A percentile compares a stretch with the other conserved stretches of the same genome.
Conservation (phyloP, 257 asterid genomes). For the Gynochthodes officinalis region DNA sequence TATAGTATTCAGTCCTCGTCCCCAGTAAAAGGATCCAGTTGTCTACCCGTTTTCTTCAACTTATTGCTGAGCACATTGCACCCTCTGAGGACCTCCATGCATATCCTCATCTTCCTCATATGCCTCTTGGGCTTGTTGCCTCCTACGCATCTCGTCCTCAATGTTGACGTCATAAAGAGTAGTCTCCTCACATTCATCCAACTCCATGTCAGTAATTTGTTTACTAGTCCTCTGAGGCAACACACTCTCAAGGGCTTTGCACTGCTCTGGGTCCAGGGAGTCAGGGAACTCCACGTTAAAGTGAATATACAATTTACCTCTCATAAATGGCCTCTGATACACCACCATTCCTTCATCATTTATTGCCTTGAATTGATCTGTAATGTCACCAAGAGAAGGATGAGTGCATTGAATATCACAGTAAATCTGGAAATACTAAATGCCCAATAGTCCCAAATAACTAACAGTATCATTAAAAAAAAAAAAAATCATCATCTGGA, state of each 20-base stretch:
- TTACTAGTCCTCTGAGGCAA: conserved; percentile 36
- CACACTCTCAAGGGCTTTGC: conserved; percentile 52
- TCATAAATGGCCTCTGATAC: conserved; percentile 80
- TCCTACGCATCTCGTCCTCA: conserved; percentile 54
- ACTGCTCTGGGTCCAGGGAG: conserved; percentile 49
- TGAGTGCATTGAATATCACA: not conserved
- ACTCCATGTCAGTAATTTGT: conserved; percentile 38
- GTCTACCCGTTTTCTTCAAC: not conserved
- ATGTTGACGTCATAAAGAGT: conserved; percentile 49
- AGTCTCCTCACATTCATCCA: conserved; percentile 58
- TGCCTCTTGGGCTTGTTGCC: conserved; percentile 51
- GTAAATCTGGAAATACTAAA: not conserved
- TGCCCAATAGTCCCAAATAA: not conserved
- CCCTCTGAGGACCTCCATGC: conserved; percentile 54
- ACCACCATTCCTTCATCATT: conserved; percentile 95
- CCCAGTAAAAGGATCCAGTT: not conserved
- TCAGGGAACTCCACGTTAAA: conserved; percentile 80
- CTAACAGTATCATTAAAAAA: no score
- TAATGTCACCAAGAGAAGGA: not conserved
- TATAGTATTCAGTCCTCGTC: not conserved
- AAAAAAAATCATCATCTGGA: not conserved
- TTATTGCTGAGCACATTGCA: conserved; percentile 55
- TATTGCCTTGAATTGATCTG: conserved; percentile 83
- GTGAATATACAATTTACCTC: conserved; percentile 68
- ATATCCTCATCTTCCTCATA: conserved; percentile 53